Conservation (phyloP, 1,139 yeast genomes). For the Yamadazyma conglobata region DNA sequence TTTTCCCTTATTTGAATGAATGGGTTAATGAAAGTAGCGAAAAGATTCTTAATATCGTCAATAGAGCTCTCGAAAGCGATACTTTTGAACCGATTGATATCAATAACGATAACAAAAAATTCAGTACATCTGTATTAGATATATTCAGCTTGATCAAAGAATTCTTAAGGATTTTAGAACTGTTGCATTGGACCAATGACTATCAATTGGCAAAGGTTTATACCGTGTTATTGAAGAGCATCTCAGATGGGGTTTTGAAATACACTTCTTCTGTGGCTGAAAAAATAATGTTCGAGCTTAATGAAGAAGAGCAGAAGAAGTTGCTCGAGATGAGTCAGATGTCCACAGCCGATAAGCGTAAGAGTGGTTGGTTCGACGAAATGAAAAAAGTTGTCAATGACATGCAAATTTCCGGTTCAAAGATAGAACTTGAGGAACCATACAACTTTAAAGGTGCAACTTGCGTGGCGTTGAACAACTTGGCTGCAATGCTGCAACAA, state of each 20-base stretch:
- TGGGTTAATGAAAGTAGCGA: conserved; percentile 57
- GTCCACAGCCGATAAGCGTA: conserved; percentile 20
- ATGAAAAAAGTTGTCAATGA: conserved; percentile 48
- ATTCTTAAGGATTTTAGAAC: conserved; percentile 50
- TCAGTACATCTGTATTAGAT: conserved; percentile 60
- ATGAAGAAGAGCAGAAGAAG: conserved; percentile 33
- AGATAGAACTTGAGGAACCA: conserved; percentile 47
- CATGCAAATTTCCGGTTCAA: conserved; percentile 26
- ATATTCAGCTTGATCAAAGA: conserved; percentile 62
- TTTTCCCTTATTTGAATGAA: conserved; percentile 53
- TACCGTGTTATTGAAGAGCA: conserved; percentile 56
- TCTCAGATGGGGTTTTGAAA: conserved; percentile 56
- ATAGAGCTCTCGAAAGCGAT: conserved; percentile 55
- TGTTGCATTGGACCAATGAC: conserved; percentile 59
- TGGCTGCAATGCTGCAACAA: conserved; percentile 58
- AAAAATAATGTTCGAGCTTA: conserved; percentile 48
- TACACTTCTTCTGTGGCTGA: conserved; percentile 51
- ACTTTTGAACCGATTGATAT: conserved; percentile 51
- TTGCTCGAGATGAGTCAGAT: conserved; percentile 21
- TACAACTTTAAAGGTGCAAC: conserved; percentile 61
- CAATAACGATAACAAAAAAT: conserved; percentile 33
- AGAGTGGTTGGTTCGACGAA: conserved; percentile 41
- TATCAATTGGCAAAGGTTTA: conserved; percentile 58
- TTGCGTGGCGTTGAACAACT: conserved; percentile 73
- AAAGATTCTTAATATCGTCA: conserved; percentile 48